Percentiles rank a stretch among this genome's conserved stretches.
Conservation (phyloP, 2,329 filamentous ascomycete genomes). For the Neobulgaria alba region DNA sequence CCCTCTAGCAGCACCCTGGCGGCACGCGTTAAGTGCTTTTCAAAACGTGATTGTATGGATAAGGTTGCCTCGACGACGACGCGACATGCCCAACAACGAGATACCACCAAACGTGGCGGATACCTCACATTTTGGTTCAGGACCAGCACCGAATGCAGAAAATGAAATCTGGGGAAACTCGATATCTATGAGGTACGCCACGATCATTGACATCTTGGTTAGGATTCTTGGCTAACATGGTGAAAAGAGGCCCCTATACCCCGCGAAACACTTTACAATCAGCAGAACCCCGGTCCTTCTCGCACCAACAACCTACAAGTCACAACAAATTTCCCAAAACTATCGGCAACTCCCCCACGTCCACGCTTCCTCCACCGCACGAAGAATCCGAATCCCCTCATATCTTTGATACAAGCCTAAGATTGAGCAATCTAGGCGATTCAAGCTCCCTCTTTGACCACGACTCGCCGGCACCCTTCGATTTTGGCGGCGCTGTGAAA, state of each 20-base stretch:
- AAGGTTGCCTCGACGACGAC: too few species aligned
- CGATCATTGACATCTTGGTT: too few species aligned
- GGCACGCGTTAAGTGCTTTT: too few species aligned
- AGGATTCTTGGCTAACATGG: too few species aligned
- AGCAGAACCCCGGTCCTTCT: slow-evolving; percentile 10
- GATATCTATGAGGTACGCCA: too few species aligned
- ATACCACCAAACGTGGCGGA: too few species aligned
- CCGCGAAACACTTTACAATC: slow-evolving; percentile 17
- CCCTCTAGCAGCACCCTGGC: too few species aligned
- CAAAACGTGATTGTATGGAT: too few species aligned
- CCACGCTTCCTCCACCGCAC: neutral
- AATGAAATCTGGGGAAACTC: too few species aligned
- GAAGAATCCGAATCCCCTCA: slow-evolving; percentile 4
- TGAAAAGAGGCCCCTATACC: slow-evolving; percentile 13
- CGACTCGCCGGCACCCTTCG: slow-evolving; percentile 14
- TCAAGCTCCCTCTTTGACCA: slow-evolving; percentile 26
- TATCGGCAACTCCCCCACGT: neutral
- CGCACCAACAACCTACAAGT: slow-evolving; percentile 5
- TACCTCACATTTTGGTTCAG: too few species aligned
- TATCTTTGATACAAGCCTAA: slow-evolving; percentile 8
- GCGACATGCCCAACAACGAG: too few species aligned
- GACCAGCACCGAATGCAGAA: too few species aligned
- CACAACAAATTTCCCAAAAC: slow-evolving; percentile 6
- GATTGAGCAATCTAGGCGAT: slow-evolving; percentile 25
- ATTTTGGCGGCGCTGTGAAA: slow-evolving; percentile 9